Conservation (phyloP, 805 yeast species). For the Cyberlindnera suaveolens region DNA sequence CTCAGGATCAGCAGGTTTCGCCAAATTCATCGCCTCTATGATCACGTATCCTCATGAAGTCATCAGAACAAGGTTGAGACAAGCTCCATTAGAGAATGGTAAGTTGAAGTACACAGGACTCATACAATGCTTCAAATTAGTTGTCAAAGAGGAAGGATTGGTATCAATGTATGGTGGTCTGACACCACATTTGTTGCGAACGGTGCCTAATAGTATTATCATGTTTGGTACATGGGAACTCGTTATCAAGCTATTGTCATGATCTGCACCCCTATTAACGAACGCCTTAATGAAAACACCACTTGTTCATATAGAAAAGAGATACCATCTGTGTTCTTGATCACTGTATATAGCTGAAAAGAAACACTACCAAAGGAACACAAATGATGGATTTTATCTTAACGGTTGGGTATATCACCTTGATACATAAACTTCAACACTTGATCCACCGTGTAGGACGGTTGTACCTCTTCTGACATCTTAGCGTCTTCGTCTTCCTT, state of each 20-base stretch:
- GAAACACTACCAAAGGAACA: background rate
- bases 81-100: slow-evolving; percentile 81
- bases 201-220: slow-evolving; percentile 95
- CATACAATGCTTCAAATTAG: slow-evolving; percentile 75
- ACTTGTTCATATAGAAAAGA: background rate
- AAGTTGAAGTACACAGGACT: slow-evolving; percentile 85
- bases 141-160: slow-evolving; percentile 90
- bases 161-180: slow-evolving; percentile 94
- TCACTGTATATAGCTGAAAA: slow-evolving; percentile 1
- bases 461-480: slow-evolving; percentile 8
- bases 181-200: slow-evolving; percentile 93
- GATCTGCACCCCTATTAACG: background rate
- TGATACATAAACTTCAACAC: slow-evolving; percentile 39
- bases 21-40: slow-evolving; percentile 87
- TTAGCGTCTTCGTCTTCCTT: slow-evolving; percentile 3
- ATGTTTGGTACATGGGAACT: slow-evolving; percentile 99
- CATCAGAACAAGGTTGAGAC: slow-evolving; percentile 90
- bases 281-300: background rate
- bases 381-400: background rate
- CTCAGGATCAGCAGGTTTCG: slow-evolving; percentile 96
- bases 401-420: slow-evolving; percentile 28
- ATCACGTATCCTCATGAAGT: slow-evolving; percentile 97
- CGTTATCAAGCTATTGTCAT: slow-evolving; percentile 52
- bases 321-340: background rate
- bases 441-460: slow-evolving; percentile 27